Conservation (phyloP, 1,139 yeast genomes). For the Diutina rugosa region DNA sequence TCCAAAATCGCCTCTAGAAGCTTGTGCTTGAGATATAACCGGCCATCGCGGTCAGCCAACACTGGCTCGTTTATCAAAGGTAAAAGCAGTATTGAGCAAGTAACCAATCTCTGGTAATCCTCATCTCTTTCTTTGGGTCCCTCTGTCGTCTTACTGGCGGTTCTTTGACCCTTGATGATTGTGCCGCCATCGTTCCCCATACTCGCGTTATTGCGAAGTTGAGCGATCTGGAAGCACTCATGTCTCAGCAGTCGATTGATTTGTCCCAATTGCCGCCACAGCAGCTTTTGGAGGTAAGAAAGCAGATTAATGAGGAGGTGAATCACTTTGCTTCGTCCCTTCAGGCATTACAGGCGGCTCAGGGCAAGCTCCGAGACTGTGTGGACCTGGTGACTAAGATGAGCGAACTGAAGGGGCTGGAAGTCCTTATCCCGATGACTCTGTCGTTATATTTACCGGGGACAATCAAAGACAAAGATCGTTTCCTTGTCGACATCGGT, state of each 20-base stretch:
- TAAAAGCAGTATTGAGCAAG: neutral
- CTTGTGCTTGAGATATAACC: neutral
- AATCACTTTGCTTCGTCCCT: conserved; percentile 78
- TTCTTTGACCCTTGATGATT: neutral
- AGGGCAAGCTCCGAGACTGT: conserved; percentile 73
- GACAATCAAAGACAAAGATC: conserved; percentile 43
- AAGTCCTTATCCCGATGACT: conserved; percentile 76
- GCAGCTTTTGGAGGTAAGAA: conserved; percentile 74
- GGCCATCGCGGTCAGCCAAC: neutral
- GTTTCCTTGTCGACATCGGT: conserved; percentile 86
- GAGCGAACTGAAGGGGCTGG: conserved; percentile 28
- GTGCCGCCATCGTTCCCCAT: conserved; percentile 2
- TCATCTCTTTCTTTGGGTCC: neutral
- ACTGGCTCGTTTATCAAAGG: neutral
- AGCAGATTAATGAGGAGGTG: conserved; percentile 74
- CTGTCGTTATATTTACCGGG: conserved; percentile 89
- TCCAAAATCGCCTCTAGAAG: neutral
- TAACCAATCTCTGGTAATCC: neutral
- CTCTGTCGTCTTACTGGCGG: neutral
- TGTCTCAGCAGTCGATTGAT: conserved; percentile 23
- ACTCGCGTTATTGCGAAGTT: neutral
- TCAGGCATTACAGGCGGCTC: conserved; percentile 77
- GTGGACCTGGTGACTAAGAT: conserved; percentile 53
- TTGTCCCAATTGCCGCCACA: conserved; percentile 64
- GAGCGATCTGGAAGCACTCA: neutral